Conservation (phyloP, 73 alveolate species). For the Paramecium caudatum region DNA sequence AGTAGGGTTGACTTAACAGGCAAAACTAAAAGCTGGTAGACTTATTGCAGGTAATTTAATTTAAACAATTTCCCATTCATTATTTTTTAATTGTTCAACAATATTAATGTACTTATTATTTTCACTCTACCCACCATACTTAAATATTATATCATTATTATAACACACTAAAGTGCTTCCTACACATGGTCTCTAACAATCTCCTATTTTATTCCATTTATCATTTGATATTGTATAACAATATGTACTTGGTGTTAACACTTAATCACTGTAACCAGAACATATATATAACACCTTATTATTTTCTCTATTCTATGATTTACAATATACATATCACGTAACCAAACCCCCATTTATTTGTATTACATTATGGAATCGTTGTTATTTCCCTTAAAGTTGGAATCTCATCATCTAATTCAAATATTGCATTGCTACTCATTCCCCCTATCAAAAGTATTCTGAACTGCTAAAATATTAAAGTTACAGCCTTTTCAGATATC, state of each 20-base stretch:
- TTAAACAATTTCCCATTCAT: slow-evolving; percentile 8
- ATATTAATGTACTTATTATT: neutral
- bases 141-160: neutral
- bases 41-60: neutral
- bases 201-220: neutral
- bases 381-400: slow-evolving; percentile 17
- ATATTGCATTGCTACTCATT: neutral
- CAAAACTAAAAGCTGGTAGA: slow-evolving; percentile 19
- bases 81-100: slow-evolving; percentile 28
- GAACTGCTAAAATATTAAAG: neutral
- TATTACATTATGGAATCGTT: neutral
- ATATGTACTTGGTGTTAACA: neutral
- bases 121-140: neutral
- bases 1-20: slow-evolving; percentile 4
- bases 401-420: slow-evolving; percentile 33
- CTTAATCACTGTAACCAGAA: slow-evolving; percentile 29
- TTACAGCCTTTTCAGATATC: slow-evolving; percentile 34
- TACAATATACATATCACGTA: slow-evolving; percentile 1
- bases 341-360: slow-evolving; percentile 58
- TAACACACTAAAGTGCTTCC: slow-evolving; percentile 10
- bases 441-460: slow-evolving; percentile 25
- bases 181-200: slow-evolving; percentile 25
- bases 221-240: neutral
- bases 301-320: slow-evolving; percentile 21
- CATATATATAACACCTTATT: slow-evolving; percentile 23